Evolutionary conservation across 768 basidiomycete genomes (phyloP).

Genomic region (Naematelia aurantialba): DNA sequence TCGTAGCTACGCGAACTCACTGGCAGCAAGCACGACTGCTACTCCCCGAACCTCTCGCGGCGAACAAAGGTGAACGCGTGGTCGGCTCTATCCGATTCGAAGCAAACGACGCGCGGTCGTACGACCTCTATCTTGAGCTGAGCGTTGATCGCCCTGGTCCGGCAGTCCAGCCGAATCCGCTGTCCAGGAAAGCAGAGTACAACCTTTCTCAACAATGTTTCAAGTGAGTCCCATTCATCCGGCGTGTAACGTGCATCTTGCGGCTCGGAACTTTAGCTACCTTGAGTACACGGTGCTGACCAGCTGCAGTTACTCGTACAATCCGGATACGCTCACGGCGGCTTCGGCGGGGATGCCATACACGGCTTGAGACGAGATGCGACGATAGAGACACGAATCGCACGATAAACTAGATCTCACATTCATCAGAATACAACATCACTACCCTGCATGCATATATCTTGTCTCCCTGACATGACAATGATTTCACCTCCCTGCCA

Average conservation of each 20-base stretch:
- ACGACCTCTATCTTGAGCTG: conserved; percentile 44
- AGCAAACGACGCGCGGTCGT: conserved; percentile 45
- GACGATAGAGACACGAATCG: too few species aligned
- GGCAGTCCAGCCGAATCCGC: conserved; percentile 16
- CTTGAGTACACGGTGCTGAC: too few species aligned
- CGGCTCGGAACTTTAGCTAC: too few species aligned
- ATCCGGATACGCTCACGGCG: conserved; percentile 23
- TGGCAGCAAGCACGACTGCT: conserved; percentile 50
- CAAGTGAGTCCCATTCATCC: conserved; percentile 32
- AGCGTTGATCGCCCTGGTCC: conserved; percentile 30
- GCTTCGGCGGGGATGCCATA: conserved; percentile 1
- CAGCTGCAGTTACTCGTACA: conserved; percentile 32
- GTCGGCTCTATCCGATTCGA: conserved; percentile 42
- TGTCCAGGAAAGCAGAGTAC: conserved; percentile 32
- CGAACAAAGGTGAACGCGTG: conserved; percentile 44
- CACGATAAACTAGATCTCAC: neutral
- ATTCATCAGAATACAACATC: neutral
- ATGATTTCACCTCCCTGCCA: too few species aligned
- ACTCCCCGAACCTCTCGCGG: conserved; percentile 47
- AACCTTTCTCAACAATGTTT: conserved; percentile 46
- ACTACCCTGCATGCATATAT: conserved; percentile 3
- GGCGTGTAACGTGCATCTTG: neutral
- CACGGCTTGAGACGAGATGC: neutral
- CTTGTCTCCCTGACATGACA: neutral
- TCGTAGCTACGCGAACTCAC: conserved; percentile 45